Conservation (phyloP, 306 rosid genomes). For the Fragaria vesca region DNA sequence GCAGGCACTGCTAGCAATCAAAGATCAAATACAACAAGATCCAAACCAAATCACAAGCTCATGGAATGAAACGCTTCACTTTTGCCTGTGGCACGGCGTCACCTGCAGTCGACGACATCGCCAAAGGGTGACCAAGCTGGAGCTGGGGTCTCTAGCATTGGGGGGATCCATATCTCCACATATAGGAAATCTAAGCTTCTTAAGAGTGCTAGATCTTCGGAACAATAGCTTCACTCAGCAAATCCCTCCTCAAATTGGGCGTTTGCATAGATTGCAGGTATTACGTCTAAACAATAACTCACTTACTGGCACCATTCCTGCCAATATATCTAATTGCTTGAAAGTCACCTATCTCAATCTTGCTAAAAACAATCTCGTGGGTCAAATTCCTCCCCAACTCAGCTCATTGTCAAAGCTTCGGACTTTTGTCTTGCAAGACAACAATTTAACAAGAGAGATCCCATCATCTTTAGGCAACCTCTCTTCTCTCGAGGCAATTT, state of each 20-base stretch:
- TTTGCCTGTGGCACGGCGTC: neutral
- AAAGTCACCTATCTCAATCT: neutral
- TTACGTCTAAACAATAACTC: neutral
- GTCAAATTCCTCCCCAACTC: slow-evolving; percentile 9
- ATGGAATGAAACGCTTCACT: neutral
- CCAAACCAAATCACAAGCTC: neutral
- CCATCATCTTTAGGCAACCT: slow-evolving; percentile 19
- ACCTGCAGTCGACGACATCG: neutral
- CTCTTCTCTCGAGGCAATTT: neutral
- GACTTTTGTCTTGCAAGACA: rapidly evolving
- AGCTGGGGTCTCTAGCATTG: rapidly evolving
- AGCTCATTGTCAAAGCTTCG: slow-evolving; percentile 8
- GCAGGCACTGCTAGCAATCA: neutral
- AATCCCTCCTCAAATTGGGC: slow-evolving; percentile 36
- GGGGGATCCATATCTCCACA: neutral
- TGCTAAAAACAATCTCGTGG: neutral
- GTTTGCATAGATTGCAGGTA: slow-evolving; percentile 14
- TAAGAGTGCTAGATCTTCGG: slow-evolving; percentile 11
- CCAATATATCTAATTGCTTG: neutral
- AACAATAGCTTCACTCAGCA: slow-evolving; percentile 32
- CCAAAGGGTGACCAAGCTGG: neutral
- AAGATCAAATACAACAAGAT: neutral
- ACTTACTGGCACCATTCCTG: neutral
- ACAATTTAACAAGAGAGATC: slow-evolving; percentile 16
- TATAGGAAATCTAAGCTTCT: slow-evolving; percentile 41